Conservation (phyloP, 1,284 basidiomycete genomes). For the Porogramme epimiltina region DNA sequence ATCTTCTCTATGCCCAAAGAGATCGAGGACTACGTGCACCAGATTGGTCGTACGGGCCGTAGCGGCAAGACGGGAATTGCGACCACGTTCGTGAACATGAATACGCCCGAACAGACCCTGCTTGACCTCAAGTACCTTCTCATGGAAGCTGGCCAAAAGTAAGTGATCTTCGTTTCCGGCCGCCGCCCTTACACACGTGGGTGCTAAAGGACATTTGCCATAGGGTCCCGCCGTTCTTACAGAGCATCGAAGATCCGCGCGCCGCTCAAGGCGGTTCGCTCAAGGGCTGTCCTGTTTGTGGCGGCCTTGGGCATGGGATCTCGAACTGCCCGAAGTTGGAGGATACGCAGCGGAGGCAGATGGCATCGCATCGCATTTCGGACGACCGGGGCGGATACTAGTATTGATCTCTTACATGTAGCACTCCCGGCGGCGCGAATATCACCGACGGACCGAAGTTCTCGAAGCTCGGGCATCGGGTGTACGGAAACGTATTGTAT, state of each 20-base stretch:
- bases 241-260: constrained; percentile 90
- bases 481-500: too few relatives aligned
- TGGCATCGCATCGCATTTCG: constrained; percentile 78
- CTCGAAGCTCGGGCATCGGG: too few relatives aligned
- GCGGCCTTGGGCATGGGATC: constrained; percentile 93
- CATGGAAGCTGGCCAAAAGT: constrained; percentile 98
- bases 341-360: constrained; percentile 86
- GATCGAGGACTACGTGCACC: constrained; percentile 98
- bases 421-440: too few relatives aligned
- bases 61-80: constrained; percentile 98
- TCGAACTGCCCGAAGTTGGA: constrained; percentile 97
- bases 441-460: too few relatives aligned
- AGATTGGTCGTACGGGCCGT: constrained; percentile 97
- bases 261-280: constrained; percentile 75
- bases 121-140: constrained; percentile 96
- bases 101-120: constrained; percentile 93
- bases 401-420: too few relatives aligned
- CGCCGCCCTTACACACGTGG: constrained; percentile 1
- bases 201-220: constrained; percentile 13
- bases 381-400: constrained; percentile 67
- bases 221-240: constrained; percentile 95
- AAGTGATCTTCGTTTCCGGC: constrained; percentile 30
- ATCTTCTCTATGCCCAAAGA: constrained; percentile 99
- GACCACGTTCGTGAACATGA: constrained; percentile 99
- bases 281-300: constrained; percentile 94